phyloP scores from a whole-genome alignment of 2,329 filamentous ascomycete genomes.

The Colletotrichum sidae region DNA sequence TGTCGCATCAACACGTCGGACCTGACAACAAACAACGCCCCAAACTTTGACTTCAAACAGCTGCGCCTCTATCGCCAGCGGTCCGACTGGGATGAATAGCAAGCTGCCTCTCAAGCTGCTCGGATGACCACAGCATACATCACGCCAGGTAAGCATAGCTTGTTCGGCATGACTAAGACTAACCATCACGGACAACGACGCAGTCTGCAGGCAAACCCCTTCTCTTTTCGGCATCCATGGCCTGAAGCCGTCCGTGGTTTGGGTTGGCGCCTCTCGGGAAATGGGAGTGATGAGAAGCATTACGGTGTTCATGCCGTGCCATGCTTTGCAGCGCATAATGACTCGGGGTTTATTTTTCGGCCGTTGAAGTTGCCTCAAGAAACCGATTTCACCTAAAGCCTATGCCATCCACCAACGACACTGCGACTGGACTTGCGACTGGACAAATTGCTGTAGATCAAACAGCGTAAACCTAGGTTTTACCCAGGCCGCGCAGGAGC shows the following conservation, averaged over 20 bases:
- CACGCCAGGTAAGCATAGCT: too few species aligned
- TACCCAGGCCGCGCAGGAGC: conserved; percentile 20
- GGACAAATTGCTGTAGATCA: conserved; percentile 32
- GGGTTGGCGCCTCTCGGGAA: conserved; percentile 8
- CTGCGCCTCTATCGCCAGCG: conserved; percentile 12
- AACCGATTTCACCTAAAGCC: conserved; percentile 13
- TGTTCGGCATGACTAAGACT: neutral
- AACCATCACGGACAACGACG: neutral
- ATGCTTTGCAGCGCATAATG: neutral
- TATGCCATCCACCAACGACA: conserved; percentile 1
- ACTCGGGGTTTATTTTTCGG: conserved; percentile 9
- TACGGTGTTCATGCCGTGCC: conserved; percentile 18
- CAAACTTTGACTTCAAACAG: conserved; percentile 1
- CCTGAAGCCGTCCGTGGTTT: too few species aligned
- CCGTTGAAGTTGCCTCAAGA: conserved; percentile 17
- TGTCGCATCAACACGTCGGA: conserved; percentile 12
- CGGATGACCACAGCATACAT: too few species aligned
- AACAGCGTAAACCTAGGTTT: conserved; percentile 27
- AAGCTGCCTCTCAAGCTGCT: too few species aligned
- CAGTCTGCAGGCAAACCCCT: conserved; percentile 1
- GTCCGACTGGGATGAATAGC: too few species aligned
- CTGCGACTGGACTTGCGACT: conserved; percentile 24
- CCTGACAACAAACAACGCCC: neutral
- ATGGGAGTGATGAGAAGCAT: conserved; percentile 16
- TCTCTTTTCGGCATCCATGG: too few species aligned